A percentile compares a stretch with the other conserved stretches of the same genome.
These are phyloP conservation scores for Acanthamoeba polyphaga DNA, from an alignment of 208 protist genomes.

Conservation along the genomic window DNA sequence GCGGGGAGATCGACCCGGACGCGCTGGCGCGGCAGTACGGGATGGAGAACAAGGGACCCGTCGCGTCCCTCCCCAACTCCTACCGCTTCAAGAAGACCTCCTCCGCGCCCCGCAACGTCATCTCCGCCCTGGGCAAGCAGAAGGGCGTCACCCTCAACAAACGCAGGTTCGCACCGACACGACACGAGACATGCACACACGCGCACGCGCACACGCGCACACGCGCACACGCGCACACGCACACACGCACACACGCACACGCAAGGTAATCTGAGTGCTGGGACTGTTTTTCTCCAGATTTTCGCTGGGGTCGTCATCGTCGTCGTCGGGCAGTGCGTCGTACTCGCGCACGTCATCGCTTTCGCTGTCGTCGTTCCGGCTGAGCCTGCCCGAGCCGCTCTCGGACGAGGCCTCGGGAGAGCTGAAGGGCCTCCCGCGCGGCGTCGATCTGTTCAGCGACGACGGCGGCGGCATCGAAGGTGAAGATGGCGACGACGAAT, in stretches of 20 bases:
- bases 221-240: no score
- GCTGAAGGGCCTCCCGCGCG: neutral
- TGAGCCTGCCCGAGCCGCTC: constrained; percentile 61
- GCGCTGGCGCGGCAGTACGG: constrained; percentile 29
- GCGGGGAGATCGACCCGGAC: neutral
- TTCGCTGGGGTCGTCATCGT: constrained; percentile 38
- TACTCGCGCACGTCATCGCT: constrained; percentile 13
- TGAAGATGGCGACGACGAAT: neutral
- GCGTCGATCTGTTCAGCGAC: neutral
- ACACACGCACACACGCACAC: no score
- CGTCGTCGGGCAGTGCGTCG: neutral
- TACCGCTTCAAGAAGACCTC: constrained; percentile 61
- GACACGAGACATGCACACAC: neutral
- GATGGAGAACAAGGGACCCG: constrained; percentile 31
- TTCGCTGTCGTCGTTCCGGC: constrained; percentile 30
- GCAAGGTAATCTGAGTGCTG: neutral
- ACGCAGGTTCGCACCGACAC: neutral
- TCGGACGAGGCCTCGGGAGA: neutral
- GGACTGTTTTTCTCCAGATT: neutral
- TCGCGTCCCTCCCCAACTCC: neutral
- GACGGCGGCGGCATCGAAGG: neutral
- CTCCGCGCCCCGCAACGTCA: constrained; percentile 10
- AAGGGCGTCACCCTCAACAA: constrained; percentile 52
- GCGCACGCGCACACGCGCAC: no score
- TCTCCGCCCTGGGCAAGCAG: constrained; percentile 33